These are phyloP conservation scores for Skeletonema costatum DNA, from an alignment of 108 stramenopile species.

Conservation along the genomic window DNA sequence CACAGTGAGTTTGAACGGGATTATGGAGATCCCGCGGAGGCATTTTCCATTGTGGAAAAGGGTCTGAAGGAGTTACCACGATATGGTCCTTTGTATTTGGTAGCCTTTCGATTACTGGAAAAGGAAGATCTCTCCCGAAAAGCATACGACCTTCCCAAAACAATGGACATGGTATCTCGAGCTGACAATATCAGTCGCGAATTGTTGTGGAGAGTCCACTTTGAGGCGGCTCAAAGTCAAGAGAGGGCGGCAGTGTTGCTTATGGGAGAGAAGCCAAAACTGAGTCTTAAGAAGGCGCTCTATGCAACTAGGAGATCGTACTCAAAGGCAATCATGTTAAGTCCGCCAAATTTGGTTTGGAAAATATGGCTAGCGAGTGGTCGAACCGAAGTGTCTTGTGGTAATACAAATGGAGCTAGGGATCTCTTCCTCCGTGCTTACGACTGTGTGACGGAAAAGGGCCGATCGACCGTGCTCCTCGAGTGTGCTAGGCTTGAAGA, in stretches of 20 bases:
- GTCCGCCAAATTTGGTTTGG: conserved; percentile 93
- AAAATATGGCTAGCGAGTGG: conserved; percentile 96
- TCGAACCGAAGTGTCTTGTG: conserved; percentile 92
- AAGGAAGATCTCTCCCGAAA: conserved; percentile 62
- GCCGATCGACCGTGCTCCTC: conserved; percentile 81
- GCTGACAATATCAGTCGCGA: conserved; percentile 93
- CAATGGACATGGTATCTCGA: conserved; percentile 78
- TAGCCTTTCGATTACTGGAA: conserved; percentile 91
- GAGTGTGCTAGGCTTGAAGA: conserved; percentile 95
- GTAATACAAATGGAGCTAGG: conserved; percentile 73
- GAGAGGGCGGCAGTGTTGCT: conserved; percentile 80
- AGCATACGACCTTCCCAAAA: conserved; percentile 61
- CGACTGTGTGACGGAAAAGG: conserved; percentile 89
- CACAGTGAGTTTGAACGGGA: conserved; percentile 92
- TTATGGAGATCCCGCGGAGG: conserved; percentile 73
- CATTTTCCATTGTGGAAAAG: conserved; percentile 89
- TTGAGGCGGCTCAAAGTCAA: conserved; percentile 92
- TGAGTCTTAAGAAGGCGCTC: conserved; percentile 28
- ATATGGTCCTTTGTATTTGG: conserved; percentile 98
- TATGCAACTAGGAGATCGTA: conserved; percentile 60
- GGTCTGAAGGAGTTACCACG: conserved; percentile 92
- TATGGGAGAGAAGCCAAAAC: conserved; percentile 40
- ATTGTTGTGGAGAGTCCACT: conserved; percentile 95
- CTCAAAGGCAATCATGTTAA: conserved; percentile 83
- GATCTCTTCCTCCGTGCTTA: conserved; percentile 88